These are phyloP conservation scores for Bisporella sp. DNA, from an alignment of 2,329 filamentous ascomycete species.

Conservation along the genomic window DNA sequence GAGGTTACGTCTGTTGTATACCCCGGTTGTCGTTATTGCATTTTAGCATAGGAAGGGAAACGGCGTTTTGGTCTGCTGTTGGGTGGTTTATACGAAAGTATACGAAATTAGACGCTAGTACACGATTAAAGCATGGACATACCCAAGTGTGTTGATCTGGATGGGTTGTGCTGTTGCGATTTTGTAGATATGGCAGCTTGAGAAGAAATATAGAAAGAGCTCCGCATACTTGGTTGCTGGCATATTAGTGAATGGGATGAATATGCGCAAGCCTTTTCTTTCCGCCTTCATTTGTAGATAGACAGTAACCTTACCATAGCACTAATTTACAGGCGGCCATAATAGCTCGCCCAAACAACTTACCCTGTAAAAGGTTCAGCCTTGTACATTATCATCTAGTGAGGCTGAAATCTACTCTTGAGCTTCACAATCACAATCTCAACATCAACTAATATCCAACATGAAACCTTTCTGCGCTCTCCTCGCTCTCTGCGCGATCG, in stretches of 20 bases:
- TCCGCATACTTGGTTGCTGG: too few relatives aligned
- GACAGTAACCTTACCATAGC: too few relatives aligned
- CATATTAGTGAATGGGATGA: too few relatives aligned
- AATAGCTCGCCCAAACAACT: too few relatives aligned
- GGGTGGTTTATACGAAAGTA: background rate
- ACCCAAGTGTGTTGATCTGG: background rate
- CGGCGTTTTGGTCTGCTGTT: constrained; percentile 12
- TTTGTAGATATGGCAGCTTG: background rate
- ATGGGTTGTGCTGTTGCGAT: background rate
- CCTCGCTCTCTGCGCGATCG: constrained; percentile 29
- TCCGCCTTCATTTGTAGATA: too few relatives aligned
- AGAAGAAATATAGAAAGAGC: too few relatives aligned
- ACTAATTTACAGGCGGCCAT: too few relatives aligned
- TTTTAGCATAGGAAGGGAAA: constrained; percentile 9
- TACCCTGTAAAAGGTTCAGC: too few relatives aligned
- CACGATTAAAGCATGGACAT: too few relatives aligned
- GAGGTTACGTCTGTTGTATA: constrained; percentile 8
- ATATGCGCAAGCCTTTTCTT: too few relatives aligned
- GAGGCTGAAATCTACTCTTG: too few relatives aligned
- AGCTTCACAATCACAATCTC: background rate
- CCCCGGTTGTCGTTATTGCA: constrained; percentile 13
- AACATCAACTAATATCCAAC: constrained; percentile 1
- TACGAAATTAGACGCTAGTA: background rate
- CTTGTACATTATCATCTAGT: too few relatives aligned
- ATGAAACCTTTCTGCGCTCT: constrained; percentile 35